Evolutionary conservation across 768 basidiomycete genomes (phyloP).

Genomic region (Pleurotus ostreatus): DNA sequence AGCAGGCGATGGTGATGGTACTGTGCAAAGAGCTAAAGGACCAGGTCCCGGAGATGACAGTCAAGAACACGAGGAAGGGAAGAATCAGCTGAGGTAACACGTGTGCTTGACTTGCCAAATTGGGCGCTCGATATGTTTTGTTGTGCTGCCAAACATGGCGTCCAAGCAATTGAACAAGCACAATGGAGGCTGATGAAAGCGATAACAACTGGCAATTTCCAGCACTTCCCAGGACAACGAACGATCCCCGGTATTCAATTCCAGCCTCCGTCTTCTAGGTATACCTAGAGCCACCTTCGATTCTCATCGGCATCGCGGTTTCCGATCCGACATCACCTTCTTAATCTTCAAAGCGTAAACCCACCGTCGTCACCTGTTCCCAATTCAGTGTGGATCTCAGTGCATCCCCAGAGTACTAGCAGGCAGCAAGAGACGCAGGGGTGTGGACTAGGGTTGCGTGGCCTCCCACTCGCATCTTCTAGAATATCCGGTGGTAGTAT

Average conservation of each 20-base stretch:
- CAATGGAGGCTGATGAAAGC: too few relatives aligned
- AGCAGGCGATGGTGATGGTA: constrained; percentile 23
- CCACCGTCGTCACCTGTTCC: not conserved
- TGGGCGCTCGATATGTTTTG: not conserved
- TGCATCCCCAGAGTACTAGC: too few relatives aligned
- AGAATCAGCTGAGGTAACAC: constrained; percentile 20
- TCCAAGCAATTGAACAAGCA: too few relatives aligned
- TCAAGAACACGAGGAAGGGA: constrained; percentile 8
- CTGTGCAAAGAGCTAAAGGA: constrained; percentile 13
- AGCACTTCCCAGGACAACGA: too few relatives aligned
- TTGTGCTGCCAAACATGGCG: not conserved
- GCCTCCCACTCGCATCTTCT: too few relatives aligned
- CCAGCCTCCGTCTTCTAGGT: not conserved
- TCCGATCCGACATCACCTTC: not conserved
- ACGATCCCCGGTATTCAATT: not conserved
- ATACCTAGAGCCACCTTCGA: not conserved
- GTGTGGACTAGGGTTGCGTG: too few relatives aligned
- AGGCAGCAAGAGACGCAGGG: too few relatives aligned
- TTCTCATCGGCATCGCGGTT: not conserved
- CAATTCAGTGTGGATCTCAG: too few relatives aligned
- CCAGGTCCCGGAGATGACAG: constrained; percentile 19
- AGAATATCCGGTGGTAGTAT: too few relatives aligned
- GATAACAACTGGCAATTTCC: too few relatives aligned
- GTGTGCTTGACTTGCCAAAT: constrained; percentile 17
- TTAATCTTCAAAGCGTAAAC: not conserved